Evolutionary conservation across 2,329 filamentous ascomycete species (phyloP).

Genomic region (Spiromastix sp.): DNA sequence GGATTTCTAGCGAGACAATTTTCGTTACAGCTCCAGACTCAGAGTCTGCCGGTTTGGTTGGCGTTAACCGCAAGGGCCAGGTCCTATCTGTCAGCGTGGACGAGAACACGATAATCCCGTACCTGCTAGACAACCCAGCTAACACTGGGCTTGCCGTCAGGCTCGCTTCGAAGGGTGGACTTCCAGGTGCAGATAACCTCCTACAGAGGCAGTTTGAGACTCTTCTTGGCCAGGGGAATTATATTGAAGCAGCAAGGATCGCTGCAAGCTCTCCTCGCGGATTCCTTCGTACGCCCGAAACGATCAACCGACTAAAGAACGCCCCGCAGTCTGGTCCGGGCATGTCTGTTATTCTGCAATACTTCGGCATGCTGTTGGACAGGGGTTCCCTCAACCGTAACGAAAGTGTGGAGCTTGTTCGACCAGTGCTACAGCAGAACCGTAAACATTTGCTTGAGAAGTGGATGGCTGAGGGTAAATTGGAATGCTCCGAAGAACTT

Average conservation of each 20-base stretch:
- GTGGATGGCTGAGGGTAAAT: slow-evolving; percentile 93
- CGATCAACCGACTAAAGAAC: slow-evolving; percentile 91
- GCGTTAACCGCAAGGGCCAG: slow-evolving; percentile 95
- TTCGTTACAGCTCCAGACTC: slow-evolving; percentile 84
- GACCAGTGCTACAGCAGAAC: slow-evolving; percentile 85
- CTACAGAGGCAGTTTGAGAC: slow-evolving; percentile 91
- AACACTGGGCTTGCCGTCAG: slow-evolving; percentile 92
- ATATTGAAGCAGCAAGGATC: slow-evolving; percentile 82
- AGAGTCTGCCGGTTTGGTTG: slow-evolving; percentile 77
- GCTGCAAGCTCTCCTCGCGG: slow-evolving; percentile 93
- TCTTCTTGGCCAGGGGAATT: slow-evolving; percentile 69
- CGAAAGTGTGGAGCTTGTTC: slow-evolving; percentile 86
- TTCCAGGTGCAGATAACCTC: slow-evolving; percentile 87
- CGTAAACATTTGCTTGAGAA: slow-evolving; percentile 95
- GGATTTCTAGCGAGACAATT: slow-evolving; percentile 97
- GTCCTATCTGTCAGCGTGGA: slow-evolving; percentile 90
- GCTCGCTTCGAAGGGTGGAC: slow-evolving; percentile 84
- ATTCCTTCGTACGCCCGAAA: slow-evolving; percentile 87
- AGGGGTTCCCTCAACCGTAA: slow-evolving; percentile 88
- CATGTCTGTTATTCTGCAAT: slow-evolving; percentile 90
- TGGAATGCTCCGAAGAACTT: slow-evolving; percentile 91
- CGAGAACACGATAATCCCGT: slow-evolving; percentile 82
- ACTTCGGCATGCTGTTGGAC: slow-evolving; percentile 94
- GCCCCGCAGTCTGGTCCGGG: slow-evolving; percentile 61
- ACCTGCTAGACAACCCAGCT: slow-evolving; percentile 91